These are phyloP conservation scores for Spathaspora sp. DNA, from an alignment of 1,139 yeast genomes.

Conservation along the genomic window DNA sequence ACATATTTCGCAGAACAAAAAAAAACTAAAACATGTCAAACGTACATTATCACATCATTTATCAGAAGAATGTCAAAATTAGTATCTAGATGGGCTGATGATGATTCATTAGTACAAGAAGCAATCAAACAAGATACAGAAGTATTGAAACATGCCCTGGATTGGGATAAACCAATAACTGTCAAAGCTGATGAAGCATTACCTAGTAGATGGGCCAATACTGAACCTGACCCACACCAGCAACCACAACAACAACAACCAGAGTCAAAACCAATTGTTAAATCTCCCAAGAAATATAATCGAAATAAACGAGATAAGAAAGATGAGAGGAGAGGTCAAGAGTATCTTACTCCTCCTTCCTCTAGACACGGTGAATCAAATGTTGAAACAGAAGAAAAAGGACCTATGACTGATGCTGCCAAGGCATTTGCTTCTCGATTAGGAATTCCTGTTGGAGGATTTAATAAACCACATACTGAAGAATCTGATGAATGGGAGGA, in stretches of 20 bases:
- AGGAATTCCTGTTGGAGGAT: slow-evolving; percentile 13
- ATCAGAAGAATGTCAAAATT: slow-evolving; percentile 28
- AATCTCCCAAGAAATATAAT: slow-evolving; percentile 1
- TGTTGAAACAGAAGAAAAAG: slow-evolving; percentile 15
- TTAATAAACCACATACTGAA: slow-evolving; percentile 1
- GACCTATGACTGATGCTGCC: slow-evolving; percentile 29
- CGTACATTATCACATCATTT: neutral
- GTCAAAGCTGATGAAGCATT: slow-evolving; percentile 10
- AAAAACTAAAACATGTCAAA: neutral
- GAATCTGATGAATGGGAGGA: slow-evolving; percentile 2
- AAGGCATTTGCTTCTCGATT: slow-evolving; percentile 27
- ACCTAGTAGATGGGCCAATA: slow-evolving; percentile 18
- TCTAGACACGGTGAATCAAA: slow-evolving; percentile 6
- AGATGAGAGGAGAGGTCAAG: neutral
- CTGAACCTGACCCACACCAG: slow-evolving; percentile 8
- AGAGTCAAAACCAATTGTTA: neutral
- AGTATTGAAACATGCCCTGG: slow-evolving; percentile 4
- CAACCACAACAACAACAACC: slow-evolving; percentile 4
- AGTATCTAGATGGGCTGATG: slow-evolving; percentile 42
- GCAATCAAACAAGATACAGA: slow-evolving; percentile 25
- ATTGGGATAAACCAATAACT: slow-evolving; percentile 16
- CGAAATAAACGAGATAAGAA: slow-evolving; percentile 2
- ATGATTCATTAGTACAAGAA: slow-evolving; percentile 24
- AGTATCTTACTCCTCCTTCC: slow-evolving; percentile 10
- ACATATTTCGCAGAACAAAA: neutral